These are phyloP conservation scores for Trypanosoma avium DNA, from an alignment of 208 protist genomes.

Conservation along the genomic window DNA sequence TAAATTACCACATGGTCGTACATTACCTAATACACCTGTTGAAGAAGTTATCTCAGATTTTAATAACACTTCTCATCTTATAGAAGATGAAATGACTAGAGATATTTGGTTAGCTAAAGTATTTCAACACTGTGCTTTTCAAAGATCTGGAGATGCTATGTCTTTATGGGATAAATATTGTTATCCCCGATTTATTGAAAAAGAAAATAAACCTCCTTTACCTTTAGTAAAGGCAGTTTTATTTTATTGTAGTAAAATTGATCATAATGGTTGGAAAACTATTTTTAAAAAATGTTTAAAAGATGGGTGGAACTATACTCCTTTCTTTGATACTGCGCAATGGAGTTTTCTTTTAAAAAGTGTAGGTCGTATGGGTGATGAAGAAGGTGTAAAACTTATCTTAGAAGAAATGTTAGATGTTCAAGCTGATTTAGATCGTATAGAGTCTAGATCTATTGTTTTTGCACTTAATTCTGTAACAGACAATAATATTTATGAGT, in stretches of 20 bases:
- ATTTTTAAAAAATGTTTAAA: conserved; percentile 82
- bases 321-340: conserved; percentile 76
- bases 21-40: conserved; percentile 68
- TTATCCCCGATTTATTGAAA: conserved; percentile 57
- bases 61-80: conserved; percentile 52
- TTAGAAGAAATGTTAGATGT: conserved; percentile 89
- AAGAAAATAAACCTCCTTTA: conserved; percentile 48
- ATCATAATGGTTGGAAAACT: conserved; percentile 58
- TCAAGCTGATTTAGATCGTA: conserved; percentile 81
- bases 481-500: conserved; percentile 79
- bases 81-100: conserved; percentile 61
- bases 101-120: conserved; percentile 87
- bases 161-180: conserved; percentile 69
- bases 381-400: conserved; percentile 63
- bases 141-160: conserved; percentile 66
- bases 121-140: conserved; percentile 84
- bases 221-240: conserved; percentile 77
- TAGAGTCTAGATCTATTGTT: conserved; percentile 74
- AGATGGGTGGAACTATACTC: conserved; percentile 84
- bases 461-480: conserved; percentile 80
- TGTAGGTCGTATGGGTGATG: conserved; percentile 75
- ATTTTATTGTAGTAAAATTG: conserved; percentile 76
- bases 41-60: conserved; percentile 80
- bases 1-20: conserved; percentile 81
- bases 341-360: conserved; percentile 87